Evolutionary conservation across 2,329 filamentous ascomycete species (phyloP), one percentile per base, ranked within the genome.

Genomic region (Claviceps pazoutovae): DNA sequence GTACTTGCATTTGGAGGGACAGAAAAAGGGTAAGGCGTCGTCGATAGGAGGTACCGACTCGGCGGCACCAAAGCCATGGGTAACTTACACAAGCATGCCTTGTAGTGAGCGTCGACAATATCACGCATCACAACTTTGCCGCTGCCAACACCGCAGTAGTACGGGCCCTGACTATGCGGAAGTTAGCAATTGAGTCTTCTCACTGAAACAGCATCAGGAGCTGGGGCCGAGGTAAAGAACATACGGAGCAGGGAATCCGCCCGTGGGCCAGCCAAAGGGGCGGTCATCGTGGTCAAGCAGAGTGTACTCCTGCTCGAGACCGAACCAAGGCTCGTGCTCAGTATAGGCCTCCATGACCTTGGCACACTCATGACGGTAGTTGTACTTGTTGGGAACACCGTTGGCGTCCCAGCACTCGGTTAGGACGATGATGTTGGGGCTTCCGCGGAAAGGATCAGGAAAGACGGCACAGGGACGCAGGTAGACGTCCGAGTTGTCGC

Each of bases 51-150:
- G 9, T 34, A 34, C 26, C 30, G 30, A 34, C 30, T 34, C 9
- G 30, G 30, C 9, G 30, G 30, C 30, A 11, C 30, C 30, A 34
- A 34, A 17, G 7, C 7, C 16, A 42, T 19, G 41, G 43, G 19
- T 13, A 21, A 64, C 63, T 57, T 60, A 66, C 63, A 95, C 71
- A 97, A 68, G 78, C 80, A 95, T 54, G 70, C 70, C 66, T 74
- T 74, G 67, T 74, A 74, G 62, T 71, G 69, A 1, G 68, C 66
- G 76, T 97, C 91, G 60, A 98, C 90, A 57, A 98, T 91, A 67
- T 98, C 91, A 75, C 91, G 85, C 83, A 90, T 91, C 73, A 94
- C 93, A 64, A 97, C 93, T 79, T 93, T 94, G 75, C 90, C 89
- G 60, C 88, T 86, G 62, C 93, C 93, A 56, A 96, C 91, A 86